Percentiles rank a stretch among this genome's conserved stretches.
These are phyloP conservation scores for Avena eriantha DNA, from an alignment of 176 grass and related monocot genomes.

Conservation along the genomic window DNA sequence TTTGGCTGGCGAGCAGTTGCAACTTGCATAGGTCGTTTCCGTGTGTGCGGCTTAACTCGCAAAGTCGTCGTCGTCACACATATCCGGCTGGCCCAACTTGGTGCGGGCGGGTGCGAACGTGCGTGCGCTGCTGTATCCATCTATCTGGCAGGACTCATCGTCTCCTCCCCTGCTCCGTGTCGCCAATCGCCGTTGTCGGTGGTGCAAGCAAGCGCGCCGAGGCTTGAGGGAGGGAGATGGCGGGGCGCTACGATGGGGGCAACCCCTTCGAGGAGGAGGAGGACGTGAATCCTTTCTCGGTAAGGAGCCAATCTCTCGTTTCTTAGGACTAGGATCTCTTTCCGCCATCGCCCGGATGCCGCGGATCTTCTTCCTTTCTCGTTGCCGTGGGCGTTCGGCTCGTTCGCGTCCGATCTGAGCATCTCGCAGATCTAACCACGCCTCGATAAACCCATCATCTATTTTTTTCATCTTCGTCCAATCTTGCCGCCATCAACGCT, in stretches of 20 bases:
- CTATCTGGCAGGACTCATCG: constrained; percentile 33
- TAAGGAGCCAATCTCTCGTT: constrained; percentile 40
- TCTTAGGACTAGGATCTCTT: not conserved
- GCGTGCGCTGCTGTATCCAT: constrained; percentile 26
- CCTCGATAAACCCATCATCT: not conserved
- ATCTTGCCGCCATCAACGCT: not conserved
- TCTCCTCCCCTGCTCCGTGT: constrained; percentile 1
- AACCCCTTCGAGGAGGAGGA: constrained; percentile 99
- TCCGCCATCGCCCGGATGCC: constrained; percentile 23
- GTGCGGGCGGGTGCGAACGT: constrained; percentile 10
- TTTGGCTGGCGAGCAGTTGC: constrained; percentile 48
- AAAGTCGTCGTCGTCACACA: constrained; percentile 28
- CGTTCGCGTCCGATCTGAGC: constrained; percentile 31
- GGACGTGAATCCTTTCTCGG: constrained; percentile 96
- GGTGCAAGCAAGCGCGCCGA: constrained; percentile 20
- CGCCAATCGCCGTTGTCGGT: constrained; percentile 43
- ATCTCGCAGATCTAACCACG: constrained; percentile 37
- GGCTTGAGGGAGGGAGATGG: constrained; percentile 51
- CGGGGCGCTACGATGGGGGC: constrained; percentile 70
- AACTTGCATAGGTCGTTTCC: not conserved
- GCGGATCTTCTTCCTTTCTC: constrained; percentile 37
- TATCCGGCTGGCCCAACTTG: constrained; percentile 24
- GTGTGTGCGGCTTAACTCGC: constrained; percentile 35
- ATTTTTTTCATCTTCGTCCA: not conserved
- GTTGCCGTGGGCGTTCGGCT: not conserved